Base-by-base conservation (phyloP, 2,329 filamentous ascomycete genomes). In the Xylariaceae sp. region DNA sequence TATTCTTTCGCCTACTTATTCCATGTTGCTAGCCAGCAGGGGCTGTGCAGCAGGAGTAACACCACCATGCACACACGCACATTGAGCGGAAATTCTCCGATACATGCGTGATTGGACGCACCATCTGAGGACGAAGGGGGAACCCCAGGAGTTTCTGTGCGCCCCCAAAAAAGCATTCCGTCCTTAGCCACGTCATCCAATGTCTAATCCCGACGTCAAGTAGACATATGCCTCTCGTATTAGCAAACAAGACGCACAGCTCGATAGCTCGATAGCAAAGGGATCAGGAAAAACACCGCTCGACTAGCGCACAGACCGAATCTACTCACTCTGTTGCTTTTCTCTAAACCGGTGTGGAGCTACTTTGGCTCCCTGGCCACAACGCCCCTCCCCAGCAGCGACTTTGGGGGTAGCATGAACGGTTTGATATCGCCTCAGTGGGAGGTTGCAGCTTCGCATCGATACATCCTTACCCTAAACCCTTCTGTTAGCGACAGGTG, bases 171-270 rank as follows among this genome's bases (percentile, higher is more conserved):
- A 39, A 44, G 16, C 40, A 47, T 42, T 48, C 47, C 42, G 40
- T 33, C 47, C 36, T 47, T 42, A 59, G 65, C 62, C 63, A 67
- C 63, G 65, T 66, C 64, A 67, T 67, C 65, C 57, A 57, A 65
- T 63, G 59, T 67, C 57, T 40, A 49, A 27, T 10, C 21, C 27
- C 40, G 26, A 18, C 18, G 24, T 44, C 27, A 16, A 36, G 26
- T 26, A 24, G 16, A 29, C 13, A 44, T 20, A 39, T 10, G 21
- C 23, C n/a, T 27, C n/a, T 26, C 13, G 33, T 20, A 23, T 41
- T 20, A 13, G 18, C 27, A 33, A 21, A 18, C 27, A 30, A 42
- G 13, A 18, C 39, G 32, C 20, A 40, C 33, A 23, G 36, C 24
- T 27, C 36, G 18, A 29, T 27, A 13, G 15, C 6, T 45, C 10